phyloP scores from a whole-genome alignment of 2,329 filamentous ascomycete genomes.

The Aspergillus alliaceus region DNA sequence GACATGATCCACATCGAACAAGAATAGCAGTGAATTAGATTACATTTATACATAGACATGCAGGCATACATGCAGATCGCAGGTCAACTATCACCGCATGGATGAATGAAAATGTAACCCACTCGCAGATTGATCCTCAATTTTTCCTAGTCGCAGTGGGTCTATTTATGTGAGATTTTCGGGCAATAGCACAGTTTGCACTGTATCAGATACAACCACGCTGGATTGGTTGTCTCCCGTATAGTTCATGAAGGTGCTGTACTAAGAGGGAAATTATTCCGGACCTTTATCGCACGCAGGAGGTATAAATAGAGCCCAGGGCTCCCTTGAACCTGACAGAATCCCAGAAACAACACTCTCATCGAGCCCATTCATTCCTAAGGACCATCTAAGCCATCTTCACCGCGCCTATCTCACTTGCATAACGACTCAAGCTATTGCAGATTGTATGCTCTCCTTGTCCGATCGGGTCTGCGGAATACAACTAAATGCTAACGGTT shows the following conservation, averaged over 20 bases:
- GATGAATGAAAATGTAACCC: neutral
- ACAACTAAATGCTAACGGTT: neutral
- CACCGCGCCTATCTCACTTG: neutral
- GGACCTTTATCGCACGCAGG: neutral
- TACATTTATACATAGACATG: no score
- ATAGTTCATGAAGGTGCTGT: neutral
- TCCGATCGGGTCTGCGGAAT: fast-evolving
- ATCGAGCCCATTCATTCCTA: neutral
- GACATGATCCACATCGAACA: neutral
- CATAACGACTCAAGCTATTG: neutral
- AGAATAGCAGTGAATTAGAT: neutral
- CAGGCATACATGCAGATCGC: neutral
- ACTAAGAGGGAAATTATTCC: neutral
- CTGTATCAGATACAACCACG: neutral
- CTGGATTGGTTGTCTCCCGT: neutral
- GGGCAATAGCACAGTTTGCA: neutral
- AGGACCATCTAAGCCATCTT: neutral
- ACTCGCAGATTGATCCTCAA: neutral
- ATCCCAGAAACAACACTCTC: neutral
- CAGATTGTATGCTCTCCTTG: neutral
- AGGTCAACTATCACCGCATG: neutral
- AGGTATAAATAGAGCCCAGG: neutral
- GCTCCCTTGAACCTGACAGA: neutral
- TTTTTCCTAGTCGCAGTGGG: neutral
- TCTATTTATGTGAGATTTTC: neutral